These are phyloP conservation scores for Coemansia sp. DNA, from an alignment of 192 early-diverging fungal genomes.

Conservation along the genomic window DNA sequence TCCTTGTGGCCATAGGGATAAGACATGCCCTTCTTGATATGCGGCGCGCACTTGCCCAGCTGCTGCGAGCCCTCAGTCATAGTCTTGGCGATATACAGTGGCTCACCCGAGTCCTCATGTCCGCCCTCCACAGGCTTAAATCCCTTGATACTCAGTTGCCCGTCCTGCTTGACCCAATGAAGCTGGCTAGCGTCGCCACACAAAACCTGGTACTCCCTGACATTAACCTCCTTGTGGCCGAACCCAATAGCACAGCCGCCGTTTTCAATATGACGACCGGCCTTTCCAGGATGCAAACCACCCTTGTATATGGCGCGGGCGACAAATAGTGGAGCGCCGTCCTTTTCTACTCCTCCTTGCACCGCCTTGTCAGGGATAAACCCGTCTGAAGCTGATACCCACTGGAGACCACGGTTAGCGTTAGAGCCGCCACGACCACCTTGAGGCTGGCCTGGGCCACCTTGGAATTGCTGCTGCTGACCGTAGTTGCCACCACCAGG, in stretches of 20 bases:
- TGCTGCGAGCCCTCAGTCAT: constrained; percentile 54
- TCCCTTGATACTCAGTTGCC: constrained; percentile 46
- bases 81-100: constrained; percentile 56
- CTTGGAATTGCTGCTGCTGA: background rate
- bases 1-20: constrained; percentile 57
- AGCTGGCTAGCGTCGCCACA: constrained; percentile 62
- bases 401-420: constrained; percentile 31
- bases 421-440: background rate
- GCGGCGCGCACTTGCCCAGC: constrained; percentile 57
- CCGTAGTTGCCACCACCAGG: constrained; percentile 2
- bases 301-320: constrained; percentile 58
- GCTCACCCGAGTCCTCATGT: constrained; percentile 53
- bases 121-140: constrained; percentile 46
- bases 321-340: constrained; percentile 62
- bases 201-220: constrained; percentile 61
- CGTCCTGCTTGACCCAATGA: constrained; percentile 57
- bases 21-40: constrained; percentile 57
- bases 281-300: constrained; percentile 56
- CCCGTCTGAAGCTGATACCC: constrained; percentile 41
- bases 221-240: constrained; percentile 59
- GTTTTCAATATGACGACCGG: constrained; percentile 47
- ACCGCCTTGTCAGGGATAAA: constrained; percentile 56
- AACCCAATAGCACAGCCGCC: constrained; percentile 59
- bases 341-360: constrained; percentile 61
- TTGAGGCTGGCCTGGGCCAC: background rate